A percentile compares a stretch with the other conserved stretches of the same genome.
These are phyloP conservation scores for Pneumocystis carinii DNA, from an alignment of 1,139 yeast species.

Conservation along the genomic window DNA sequence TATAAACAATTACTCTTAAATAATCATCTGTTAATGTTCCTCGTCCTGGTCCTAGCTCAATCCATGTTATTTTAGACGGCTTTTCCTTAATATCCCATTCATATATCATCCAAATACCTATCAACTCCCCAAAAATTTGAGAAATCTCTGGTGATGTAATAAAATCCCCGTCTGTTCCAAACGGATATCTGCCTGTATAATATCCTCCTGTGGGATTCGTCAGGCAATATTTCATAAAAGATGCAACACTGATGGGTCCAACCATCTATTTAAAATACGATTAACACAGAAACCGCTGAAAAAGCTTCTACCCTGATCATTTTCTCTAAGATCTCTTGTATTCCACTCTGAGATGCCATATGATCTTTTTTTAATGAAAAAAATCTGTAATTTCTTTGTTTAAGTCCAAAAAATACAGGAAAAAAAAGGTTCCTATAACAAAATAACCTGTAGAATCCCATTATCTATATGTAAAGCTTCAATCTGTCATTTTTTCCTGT, in stretches of 20 bases:
- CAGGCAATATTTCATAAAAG: slow-evolving; percentile 70
- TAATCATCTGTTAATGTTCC: slow-evolving; percentile 67
- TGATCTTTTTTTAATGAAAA: background rate
- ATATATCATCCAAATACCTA: slow-evolving; percentile 51
- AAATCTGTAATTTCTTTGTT: background rate
- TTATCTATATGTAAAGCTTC: background rate
- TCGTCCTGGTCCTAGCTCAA: slow-evolving; percentile 81
- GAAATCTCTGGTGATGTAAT: slow-evolving; percentile 79
- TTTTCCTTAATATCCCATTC: slow-evolving; percentile 46
- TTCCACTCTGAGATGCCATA: background rate
- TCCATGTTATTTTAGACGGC: slow-evolving; percentile 38
- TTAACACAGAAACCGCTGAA: background rate
- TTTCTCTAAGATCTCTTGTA: background rate
- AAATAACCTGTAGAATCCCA: background rate
- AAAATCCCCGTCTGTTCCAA: slow-evolving; percentile 59
- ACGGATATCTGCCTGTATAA: slow-evolving; percentile 63
- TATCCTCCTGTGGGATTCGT: slow-evolving; percentile 69
- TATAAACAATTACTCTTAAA: slow-evolving; percentile 27
- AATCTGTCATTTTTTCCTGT: background rate
- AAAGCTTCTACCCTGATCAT: background rate
- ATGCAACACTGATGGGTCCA: slow-evolving; percentile 62
- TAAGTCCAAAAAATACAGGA: background rate
- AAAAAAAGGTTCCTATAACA: background rate
- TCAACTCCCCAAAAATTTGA: slow-evolving; percentile 74
- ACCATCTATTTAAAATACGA: slow-evolving; percentile 31